Base-by-base conservation (phyloP, 805 yeast species). In the Ogataea wickerhamii region DNA sequence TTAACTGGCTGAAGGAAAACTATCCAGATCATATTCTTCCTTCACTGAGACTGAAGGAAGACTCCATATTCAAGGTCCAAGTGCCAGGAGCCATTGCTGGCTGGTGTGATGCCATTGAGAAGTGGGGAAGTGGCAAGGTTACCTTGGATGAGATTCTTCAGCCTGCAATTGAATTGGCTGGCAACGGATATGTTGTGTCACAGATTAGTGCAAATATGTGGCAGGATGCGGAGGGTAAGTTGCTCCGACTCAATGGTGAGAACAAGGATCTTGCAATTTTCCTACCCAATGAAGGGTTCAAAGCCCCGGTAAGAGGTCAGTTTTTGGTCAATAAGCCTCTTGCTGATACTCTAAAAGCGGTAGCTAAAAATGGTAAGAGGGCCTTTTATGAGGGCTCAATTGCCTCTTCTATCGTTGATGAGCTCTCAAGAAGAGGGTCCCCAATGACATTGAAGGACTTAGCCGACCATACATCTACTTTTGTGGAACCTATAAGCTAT, bases 41-140 rank as follows among this genome's bases (percentile, higher is more conserved):
- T 26, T 60, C 63, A 19, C 22, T 38, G 32, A 68, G 87, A 51
- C 64, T 83, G 21, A 76, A 76, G 0, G 51, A 51, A 10, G 63
- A 63, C 21, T 79, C 86, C 2, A 72, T 78, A 3, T 76, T 76
- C 41, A 61, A 82, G 0, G 75, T 80, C 6, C 80, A 79, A 36
- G 88, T 84, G 4, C 93, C 93, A 0, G 94, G 94, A 4, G 81
- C 87, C 1, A 70, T 83, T 33, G 86, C 87, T 5, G 91, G 87
- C 0, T 85, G 93, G 93, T 56, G 70, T 31, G 93, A 84, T 56
- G 74, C 86, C 3, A 62, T 73, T 26, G 78, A 75, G 28, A 64
- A 60, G 41, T 84, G 88, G 86, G 93, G 94, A 1, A 76, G 84
- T 19, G 83, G 84, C 2, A 75, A 74, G 6, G 76, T 84, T 10